Base-by-base conservation (phyloP, 345 rosid species). In the Microthlaspi erraticum region DNA sequence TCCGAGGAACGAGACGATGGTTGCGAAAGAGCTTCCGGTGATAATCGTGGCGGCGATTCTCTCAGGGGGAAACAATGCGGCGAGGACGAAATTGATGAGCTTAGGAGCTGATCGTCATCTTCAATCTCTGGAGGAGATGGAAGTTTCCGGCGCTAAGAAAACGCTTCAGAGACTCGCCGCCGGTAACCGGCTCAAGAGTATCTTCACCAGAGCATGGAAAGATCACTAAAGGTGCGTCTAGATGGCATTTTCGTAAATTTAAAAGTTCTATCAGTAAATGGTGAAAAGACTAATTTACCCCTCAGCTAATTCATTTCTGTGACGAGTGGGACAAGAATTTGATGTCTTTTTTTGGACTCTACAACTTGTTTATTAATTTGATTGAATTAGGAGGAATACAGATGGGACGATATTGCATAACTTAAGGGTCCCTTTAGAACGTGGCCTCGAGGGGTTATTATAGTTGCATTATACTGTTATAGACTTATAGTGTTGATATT, bases 181-280 rank as follows among this genome's bases (percentile, higher is more conserved):
- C 54, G 90, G 88, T 11, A 84, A 75, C 71, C 78, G 83, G 52
- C 76, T 90, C 8, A 86, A 81, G 83, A 83, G 61, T 61, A 85
- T 90, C 32, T 86, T 90, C 83, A 36, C 80, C 60, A 68, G 89
- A 82, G 72, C 78, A 55, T 81, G 94, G 90, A 90, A 85, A 88
- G 90, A 88, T 69, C 86, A 79, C 77, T 68, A 31, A 69, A n/a
- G 73, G 73, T 68, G 3, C 61, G 71, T 63, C 10, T 23, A 0
- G 4, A 20, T 11, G 45, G 71, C 13, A 18, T 31, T 67, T 54
- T 1, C 17, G 72, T 53, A 16, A 42, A 2, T 49, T 32, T 2
- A 6, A 10, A 1, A 7, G n/a, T n/a, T 63, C 32, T 11, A 6
- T 33, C 10, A 10, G 7, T 10, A 10, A 7, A 14, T 1, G 3